These are phyloP conservation scores for Astrothelium macrocarpum DNA, from an alignment of 495 filamentous ascomycete genomes.

Conservation along the genomic window DNA sequence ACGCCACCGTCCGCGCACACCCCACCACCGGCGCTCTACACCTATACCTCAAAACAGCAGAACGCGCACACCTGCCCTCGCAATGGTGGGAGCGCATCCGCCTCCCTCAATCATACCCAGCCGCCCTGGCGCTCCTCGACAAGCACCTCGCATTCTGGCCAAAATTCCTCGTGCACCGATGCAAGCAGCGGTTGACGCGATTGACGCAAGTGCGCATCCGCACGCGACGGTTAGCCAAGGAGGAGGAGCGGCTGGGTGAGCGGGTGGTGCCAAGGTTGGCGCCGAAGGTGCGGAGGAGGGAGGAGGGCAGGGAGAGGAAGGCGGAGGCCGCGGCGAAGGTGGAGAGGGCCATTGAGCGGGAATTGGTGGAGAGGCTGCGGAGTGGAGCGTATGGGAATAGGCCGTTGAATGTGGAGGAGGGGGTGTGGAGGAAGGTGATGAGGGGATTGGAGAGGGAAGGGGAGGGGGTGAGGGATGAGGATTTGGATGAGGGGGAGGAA, in stretches of 20 bases:
- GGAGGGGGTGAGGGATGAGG: slow-evolving; percentile 75
- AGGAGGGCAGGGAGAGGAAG: slow-evolving; percentile 87
- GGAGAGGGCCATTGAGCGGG: slow-evolving; percentile 90
- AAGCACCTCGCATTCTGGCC: slow-evolving; percentile 88
- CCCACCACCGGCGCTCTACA: slow-evolving; percentile 76
- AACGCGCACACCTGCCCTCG: slow-evolving; percentile 79
- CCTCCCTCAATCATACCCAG: slow-evolving; percentile 81
- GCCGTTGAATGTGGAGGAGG: slow-evolving; percentile 86
- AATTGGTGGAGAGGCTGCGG: slow-evolving; percentile 81
- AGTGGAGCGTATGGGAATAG: slow-evolving; percentile 92
- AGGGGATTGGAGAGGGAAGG: slow-evolving; percentile 78
- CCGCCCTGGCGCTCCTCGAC: slow-evolving; percentile 84
- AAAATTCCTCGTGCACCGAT: slow-evolving; percentile 90
- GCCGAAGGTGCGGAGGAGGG: slow-evolving; percentile 80
- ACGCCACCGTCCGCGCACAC: slow-evolving; percentile 84
- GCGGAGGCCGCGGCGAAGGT: slow-evolving; percentile 90
- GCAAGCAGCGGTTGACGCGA: slow-evolving; percentile 92
- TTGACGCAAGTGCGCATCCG: slow-evolving; percentile 88
- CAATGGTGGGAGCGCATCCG: slow-evolving; percentile 95
- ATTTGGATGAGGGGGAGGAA: slow-evolving; percentile 76
- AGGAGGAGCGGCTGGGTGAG: slow-evolving; percentile 88
- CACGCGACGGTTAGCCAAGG: slow-evolving; percentile 70
- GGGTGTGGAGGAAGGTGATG: slow-evolving; percentile 96
- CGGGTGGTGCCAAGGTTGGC: slow-evolving; percentile 80
- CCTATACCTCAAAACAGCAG: slow-evolving; percentile 94